A percentile compares a stretch with the other conserved stretches of the same genome.
Conservation (phyloP, 495 filamentous ascomycete genomes). For the Aspergillus olivimuriae region DNA sequence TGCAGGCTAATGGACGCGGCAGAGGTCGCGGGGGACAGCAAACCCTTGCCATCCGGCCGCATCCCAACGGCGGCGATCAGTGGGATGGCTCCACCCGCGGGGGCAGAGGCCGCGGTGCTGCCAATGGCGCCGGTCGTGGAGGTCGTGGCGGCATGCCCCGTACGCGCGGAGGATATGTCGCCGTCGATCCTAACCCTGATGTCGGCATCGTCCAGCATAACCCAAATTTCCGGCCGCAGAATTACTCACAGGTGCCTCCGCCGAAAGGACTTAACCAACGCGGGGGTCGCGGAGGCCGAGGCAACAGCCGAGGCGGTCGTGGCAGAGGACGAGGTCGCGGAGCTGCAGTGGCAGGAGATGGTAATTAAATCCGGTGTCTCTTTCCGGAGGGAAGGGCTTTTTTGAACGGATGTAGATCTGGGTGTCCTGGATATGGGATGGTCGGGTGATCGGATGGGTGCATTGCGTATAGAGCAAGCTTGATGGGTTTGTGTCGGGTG, state of each 20-base stretch:
- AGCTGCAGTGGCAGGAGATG: slow-evolving; percentile 2
- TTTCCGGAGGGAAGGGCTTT: no score
- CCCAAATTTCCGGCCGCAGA: slow-evolving; percentile 49
- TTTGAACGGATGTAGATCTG: no score
- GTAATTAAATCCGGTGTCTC: no score
- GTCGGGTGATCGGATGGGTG: no score
- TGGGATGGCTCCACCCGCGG: slow-evolving; percentile 19
- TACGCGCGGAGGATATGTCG: slow-evolving; percentile 43
- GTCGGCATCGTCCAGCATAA: slow-evolving; percentile 46
- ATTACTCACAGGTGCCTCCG: slow-evolving; percentile 72
- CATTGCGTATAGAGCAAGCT: no score
- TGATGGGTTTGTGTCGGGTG: no score
- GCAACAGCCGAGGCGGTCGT: slow-evolving; percentile 16
- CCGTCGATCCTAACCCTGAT: slow-evolving; percentile 47
- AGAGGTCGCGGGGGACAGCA: slow-evolving; percentile 22
- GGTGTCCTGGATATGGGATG: no score
- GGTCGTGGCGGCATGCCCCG: slow-evolving; percentile 24
- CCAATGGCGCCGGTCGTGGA: slow-evolving; percentile 24
- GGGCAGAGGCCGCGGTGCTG: slow-evolving; percentile 18
- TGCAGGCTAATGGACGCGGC: slow-evolving; percentile 22
- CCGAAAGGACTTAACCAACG: slow-evolving; percentile 59
- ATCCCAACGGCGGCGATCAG: slow-evolving; percentile 22
- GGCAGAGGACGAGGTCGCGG: slow-evolving; percentile 16
- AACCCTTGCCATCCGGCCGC: slow-evolving; percentile 32
- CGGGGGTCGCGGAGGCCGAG: slow-evolving; percentile 45